Conservation (phyloP, 23 red algal genomes). For the Gracilariopsis chorda region DNA sequence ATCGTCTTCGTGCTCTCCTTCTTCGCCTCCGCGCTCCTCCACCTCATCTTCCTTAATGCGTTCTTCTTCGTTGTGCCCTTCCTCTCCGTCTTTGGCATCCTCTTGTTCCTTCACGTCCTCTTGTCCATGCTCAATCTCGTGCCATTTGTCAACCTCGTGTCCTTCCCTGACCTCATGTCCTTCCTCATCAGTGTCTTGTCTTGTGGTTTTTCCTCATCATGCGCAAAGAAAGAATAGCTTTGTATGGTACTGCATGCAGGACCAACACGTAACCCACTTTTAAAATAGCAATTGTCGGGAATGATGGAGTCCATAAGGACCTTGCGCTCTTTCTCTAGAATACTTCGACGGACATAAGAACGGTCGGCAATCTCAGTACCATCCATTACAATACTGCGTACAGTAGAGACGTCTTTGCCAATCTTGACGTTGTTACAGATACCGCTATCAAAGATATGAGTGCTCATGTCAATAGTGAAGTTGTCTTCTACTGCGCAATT, state of each 20-base stretch:
- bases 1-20: not conserved
- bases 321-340: slow-evolving; percentile 9
- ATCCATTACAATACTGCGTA: slow-evolving; percentile 54
- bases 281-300: slow-evolving; percentile 35
- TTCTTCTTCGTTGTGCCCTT: not conserved
- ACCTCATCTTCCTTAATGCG: not conserved
- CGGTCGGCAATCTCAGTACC: slow-evolving; percentile 34
- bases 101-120: no score
- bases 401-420: slow-evolving; percentile 35
- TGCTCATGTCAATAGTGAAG: slow-evolving; percentile 11
- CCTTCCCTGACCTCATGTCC: no score
- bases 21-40: not conserved
- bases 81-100: no score
- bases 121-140: no score
- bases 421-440: slow-evolving; percentile 55
- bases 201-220: slow-evolving; percentile 2
- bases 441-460: slow-evolving; percentile 35
- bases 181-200: slow-evolving; percentile 18
- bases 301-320: slow-evolving; percentile 28
- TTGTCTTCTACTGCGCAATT: slow-evolving; percentile 15
- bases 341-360: slow-evolving; percentile 17
- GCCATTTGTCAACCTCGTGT: no score
- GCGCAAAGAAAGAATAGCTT: not conserved
- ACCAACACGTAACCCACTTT: slow-evolving; percentile 19
- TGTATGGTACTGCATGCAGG: slow-evolving; percentile 13